Conservation (phyloP, 78 protist species). For the Polysphondylium violaceum region DNA sequence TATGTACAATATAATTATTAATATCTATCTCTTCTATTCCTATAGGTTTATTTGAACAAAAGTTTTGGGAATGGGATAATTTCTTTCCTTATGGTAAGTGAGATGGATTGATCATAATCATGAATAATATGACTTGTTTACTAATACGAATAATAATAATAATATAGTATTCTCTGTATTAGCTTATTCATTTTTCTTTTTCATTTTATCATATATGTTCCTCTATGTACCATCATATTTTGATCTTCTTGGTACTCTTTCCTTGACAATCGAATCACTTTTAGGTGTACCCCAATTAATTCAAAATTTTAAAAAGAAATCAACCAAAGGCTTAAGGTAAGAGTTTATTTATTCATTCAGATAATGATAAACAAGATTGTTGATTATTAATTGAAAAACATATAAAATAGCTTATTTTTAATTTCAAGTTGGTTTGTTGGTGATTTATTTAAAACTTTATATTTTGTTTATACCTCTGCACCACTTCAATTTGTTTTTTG, state of each 20-base stretch:
- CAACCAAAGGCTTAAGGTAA: slow-evolving; percentile 82
- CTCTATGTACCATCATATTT: slow-evolving; percentile 17
- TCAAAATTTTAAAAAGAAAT: slow-evolving; percentile 72
- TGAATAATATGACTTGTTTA: neutral
- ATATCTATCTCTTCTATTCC: neutral
- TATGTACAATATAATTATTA: neutral
- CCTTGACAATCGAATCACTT: slow-evolving; percentile 74
- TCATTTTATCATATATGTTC: slow-evolving; percentile 6
- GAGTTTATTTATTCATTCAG: neutral
- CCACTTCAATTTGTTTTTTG: slow-evolving; percentile 85
- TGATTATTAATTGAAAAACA: neutral
- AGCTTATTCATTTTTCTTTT: slow-evolving; percentile 26
- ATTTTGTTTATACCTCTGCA: slow-evolving; percentile 37
- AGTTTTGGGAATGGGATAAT: slow-evolving; percentile 72
- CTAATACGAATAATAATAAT: too few species aligned
- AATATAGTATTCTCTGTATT: slow-evolving; percentile 20
- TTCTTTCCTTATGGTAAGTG: neutral
- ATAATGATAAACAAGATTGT: neutral
- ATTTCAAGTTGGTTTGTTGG: slow-evolving; percentile 85
- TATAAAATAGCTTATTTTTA: slow-evolving; percentile 37
- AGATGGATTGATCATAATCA: neutral
- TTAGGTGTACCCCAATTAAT: slow-evolving; percentile 85
- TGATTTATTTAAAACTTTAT: slow-evolving; percentile 81
- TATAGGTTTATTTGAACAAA: slow-evolving; percentile 7
- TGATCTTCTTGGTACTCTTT: slow-evolving; percentile 77